Base-by-base conservation (phyloP, 108 stramenopile species). In the Cyclotella sp. region DNA sequence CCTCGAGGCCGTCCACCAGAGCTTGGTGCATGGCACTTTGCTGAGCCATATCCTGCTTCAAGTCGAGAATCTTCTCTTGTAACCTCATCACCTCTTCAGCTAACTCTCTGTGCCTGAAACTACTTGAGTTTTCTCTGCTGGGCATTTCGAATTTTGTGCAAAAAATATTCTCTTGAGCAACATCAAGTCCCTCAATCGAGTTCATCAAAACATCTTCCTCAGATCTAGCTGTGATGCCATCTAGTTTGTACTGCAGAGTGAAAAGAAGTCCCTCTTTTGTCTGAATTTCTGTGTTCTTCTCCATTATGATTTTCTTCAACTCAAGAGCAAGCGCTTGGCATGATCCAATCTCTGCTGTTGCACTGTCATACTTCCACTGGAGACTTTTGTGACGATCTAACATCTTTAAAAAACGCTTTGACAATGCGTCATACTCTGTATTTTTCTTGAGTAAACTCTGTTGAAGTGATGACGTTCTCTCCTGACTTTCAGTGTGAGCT, bases 211-310 rank as follows among this genome's bases (percentile, higher is more conserved):
- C 7, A 9, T 16, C 3, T 26, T 62, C 68, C 30, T 74, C 79
- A 3, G 53, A 47, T 45, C 55, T 49, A 30, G 79, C 54, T 28
- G 58, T 46, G 46, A 81, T 41, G 19, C 63, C 57, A 39, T 81
- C 79, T 26, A 81, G 15, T 53, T 81, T 53, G 63, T 68, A 81
- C 39, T 81, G 79, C 1, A 80, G 72, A 0, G 62, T 67, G 52
- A 80, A 60, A 9, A 80, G 66, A 0, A 24, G 24, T 7, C 52
- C 44, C 47, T 73, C 72, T 18, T 80, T 81, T 10, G 67, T 62
- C 61, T 73, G 67, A 52, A 81, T 73, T 19, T 74, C 79, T 34
- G 61, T 28, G 41, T 81, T 81, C 79, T 81, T 81, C 21, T 74
- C 68, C 15, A 73, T 74, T 21, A 81, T 54, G 0, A 68, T 81